Evolutionary conservation across 1,139 yeast species (phyloP), one percentile per base, ranked within the genome.

Genomic region (Debaryomyces nepalensis): DNA sequence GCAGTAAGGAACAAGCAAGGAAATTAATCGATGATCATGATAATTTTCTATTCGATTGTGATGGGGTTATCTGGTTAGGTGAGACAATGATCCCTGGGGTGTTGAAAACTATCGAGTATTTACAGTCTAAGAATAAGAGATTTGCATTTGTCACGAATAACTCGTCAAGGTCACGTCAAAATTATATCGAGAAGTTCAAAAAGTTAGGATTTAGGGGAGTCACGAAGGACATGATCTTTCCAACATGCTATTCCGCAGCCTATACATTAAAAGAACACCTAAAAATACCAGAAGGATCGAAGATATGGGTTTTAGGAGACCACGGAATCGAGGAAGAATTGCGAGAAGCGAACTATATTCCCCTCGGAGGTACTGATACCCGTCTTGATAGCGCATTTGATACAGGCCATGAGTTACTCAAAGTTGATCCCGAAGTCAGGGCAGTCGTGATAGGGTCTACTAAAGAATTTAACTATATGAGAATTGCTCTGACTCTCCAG

Each of bases 21-120:
- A 57, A 64, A n/a, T 68, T 91, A 39, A 63, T 91, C 10, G 75
- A 73, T 47, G 63, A 73, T 37, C 86, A 83, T 60, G 97, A 89
- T 58, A 86, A 87, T 46, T 90, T 90, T 55, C 68, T 91, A 45
- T 91, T 91, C 59, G 98, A 91, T 58, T 91, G 98, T 64, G 98
- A 91, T 60, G 98, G 91, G 0, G 98, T 91, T 6, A 71, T 91
- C 40, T 91, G 98, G 98, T 70, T 85, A 29, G 97, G 96, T 11
- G 78, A 79, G 40, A 79, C 76, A 37, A 63, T 85, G 24, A 76
- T 91, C 36, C 96, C 97, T 3, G 77, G 82, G 11, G 85, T 87
- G 10, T 70, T 69, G 16, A 91, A 87, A 54, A 80, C 95, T 2
- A 60, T 91, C 29, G 74, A 76, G 7, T 60, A 78, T 46, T 66